A percentile compares a stretch with the other conserved stretches of the same genome.
phyloP scores from a whole-genome alignment of 352 stramenopile genomes.

The Poterioochromonas sp. region DNA sequence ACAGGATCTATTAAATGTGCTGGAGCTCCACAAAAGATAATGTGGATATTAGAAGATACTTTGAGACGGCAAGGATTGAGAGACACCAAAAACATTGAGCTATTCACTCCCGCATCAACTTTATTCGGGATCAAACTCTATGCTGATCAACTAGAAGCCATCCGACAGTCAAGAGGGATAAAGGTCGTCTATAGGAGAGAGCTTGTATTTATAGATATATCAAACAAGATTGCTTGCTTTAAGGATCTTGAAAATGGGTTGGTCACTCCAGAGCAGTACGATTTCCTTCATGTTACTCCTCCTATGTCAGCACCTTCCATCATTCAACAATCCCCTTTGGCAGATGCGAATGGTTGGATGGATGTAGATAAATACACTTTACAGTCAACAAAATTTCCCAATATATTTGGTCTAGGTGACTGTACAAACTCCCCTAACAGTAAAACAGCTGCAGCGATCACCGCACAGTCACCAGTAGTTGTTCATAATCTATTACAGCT shows the following conservation, averaged over 20 bases:
- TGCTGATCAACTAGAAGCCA: constrained; percentile 40
- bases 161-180: constrained; percentile 36
- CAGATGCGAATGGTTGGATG: constrained; percentile 40
- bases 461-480: constrained; percentile 42
- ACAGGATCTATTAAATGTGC: constrained; percentile 42
- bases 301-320: constrained; percentile 41
- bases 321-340: constrained; percentile 37
- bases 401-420: constrained; percentile 46
- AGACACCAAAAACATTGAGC: constrained; percentile 38
- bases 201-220: constrained; percentile 39
- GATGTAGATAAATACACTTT: constrained; percentile 45
- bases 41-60: constrained; percentile 45
- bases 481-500: constrained; percentile 42
- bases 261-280: constrained; percentile 36
- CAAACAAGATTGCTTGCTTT: constrained; percentile 43
- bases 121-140: constrained; percentile 47
- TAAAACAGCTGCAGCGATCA: constrained; percentile 46
- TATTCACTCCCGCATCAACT: constrained; percentile 34
- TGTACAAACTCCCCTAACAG: constrained; percentile 44
- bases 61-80: constrained; percentile 33
- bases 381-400: constrained; percentile 43
- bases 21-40: constrained; percentile 48
- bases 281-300: constrained; percentile 45
- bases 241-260: constrained; percentile 38
- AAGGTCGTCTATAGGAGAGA: constrained; percentile 36